Evolutionary conservation across 2,329 filamentous ascomycete species (phyloP).

Genomic region (Ophiostoma sp.): DNA sequence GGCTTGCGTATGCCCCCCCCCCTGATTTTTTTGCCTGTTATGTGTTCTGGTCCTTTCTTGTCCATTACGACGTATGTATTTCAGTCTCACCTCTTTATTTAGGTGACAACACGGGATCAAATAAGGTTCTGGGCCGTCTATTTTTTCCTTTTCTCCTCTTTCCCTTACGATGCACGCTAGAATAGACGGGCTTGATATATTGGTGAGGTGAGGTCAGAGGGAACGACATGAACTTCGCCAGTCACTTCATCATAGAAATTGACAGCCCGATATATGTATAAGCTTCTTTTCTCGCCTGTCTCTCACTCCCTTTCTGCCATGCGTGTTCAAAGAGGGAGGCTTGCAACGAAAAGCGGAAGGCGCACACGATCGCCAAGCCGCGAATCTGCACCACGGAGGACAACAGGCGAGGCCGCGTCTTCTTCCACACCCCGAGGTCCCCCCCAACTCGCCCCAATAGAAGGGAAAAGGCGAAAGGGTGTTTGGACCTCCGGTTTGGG

Average conservation of each 20-base stretch:
- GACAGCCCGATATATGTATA: not conserved
- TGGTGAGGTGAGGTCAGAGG: not conserved
- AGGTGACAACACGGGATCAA: not conserved
- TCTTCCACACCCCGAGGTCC: not conserved
- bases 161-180: not conserved
- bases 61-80: not conserved
- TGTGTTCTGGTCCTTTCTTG: not conserved
- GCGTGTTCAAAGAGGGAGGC: not conserved
- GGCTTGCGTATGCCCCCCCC: conserved; percentile 15
- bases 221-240: not conserved
- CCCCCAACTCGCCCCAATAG: not conserved
- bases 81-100: not conserved
- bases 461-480: not conserved
- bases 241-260: not conserved
- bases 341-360: not conserved
- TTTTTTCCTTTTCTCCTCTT: conserved; percentile 9
- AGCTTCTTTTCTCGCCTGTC: not conserved
- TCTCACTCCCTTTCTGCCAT: not conserved
- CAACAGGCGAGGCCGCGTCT: conserved; percentile 6
- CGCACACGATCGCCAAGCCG: conserved; percentile 16
- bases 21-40: not conserved
- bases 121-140: conserved; percentile 14
- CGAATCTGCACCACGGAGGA: not conserved
- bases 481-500: not conserved
- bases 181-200: not conserved